phyloP scores from a whole-genome alignment of 1,284 basidiomycete species.

The Sanghuangporus baumii region DNA sequence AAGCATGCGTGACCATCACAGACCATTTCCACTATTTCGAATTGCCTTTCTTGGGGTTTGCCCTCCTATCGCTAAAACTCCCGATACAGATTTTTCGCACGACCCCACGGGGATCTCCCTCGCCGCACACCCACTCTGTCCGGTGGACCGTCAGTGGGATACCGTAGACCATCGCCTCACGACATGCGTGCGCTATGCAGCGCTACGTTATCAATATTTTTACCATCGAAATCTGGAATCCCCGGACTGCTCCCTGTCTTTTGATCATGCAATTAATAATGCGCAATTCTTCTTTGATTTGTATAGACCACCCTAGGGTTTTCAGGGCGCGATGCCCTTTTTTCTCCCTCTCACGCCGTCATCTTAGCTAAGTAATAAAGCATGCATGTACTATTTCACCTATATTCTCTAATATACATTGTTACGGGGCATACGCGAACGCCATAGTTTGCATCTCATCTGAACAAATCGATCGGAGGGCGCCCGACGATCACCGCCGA shows the following conservation, averaged over 20 bases:
- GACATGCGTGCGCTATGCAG: background rate
- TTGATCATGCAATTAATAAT: background rate
- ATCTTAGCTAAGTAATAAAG: background rate
- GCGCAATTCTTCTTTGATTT: background rate
- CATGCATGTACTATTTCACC: background rate
- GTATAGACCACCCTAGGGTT: background rate
- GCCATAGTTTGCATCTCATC: too few species aligned
- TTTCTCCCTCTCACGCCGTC: background rate
- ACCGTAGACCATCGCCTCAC: background rate
- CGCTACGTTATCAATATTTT: background rate
- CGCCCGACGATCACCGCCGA: too few species aligned
- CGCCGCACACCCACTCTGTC: background rate
- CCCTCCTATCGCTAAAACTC: background rate
- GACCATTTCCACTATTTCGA: background rate
- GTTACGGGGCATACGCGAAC: too few species aligned
- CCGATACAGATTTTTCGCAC: background rate
- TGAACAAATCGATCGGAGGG: background rate
- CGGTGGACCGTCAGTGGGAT: background rate
- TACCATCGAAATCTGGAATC: background rate
- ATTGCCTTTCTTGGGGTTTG: background rate
- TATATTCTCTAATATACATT: background rate
- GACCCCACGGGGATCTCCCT: background rate
- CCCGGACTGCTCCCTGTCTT: background rate
- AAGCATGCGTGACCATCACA: too few species aligned
- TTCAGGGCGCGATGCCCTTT: background rate